A percentile compares a stretch with the other conserved stretches of the same genome.
phyloP scores from a whole-genome alignment of 139 green algal species.

The Tetradesmus obliquus region DNA sequence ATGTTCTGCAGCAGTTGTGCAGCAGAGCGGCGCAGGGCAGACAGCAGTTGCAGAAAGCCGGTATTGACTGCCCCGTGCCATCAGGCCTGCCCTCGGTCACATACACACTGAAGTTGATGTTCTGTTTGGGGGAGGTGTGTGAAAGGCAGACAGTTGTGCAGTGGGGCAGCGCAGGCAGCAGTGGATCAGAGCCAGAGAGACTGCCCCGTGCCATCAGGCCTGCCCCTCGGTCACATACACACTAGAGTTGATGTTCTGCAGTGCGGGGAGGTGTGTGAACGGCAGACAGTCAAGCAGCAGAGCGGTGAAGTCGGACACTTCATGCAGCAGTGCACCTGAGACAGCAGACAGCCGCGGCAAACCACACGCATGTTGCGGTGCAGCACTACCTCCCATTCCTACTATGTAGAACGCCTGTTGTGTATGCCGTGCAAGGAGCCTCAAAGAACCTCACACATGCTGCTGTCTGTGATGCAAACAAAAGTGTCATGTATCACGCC shows the following conservation, averaged over 20 bases:
- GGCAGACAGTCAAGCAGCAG: not conserved
- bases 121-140: slow-evolving; percentile 51
- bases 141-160: not conserved
- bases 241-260: slow-evolving; percentile 88
- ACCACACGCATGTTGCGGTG: no score
- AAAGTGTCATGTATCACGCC: not conserved
- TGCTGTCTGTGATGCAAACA: not conserved
- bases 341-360: not conserved
- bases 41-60: not conserved
- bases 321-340: no score
- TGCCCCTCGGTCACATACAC: slow-evolving; percentile 94
- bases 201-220: slow-evolving; percentile 86
- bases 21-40: not conserved
- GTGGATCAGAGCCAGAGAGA: not conserved
- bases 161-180: not conserved
- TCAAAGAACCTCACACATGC: not conserved
- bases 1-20: slow-evolving; percentile 66
- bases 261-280: no score
- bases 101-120: slow-evolving; percentile 93
- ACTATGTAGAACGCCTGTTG: no score
- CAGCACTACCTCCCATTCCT: no score
- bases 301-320: no score
- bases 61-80: slow-evolving; percentile 70
- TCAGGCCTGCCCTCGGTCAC: slow-evolving; percentile 92
- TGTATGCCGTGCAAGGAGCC: no score